phyloP scores from a whole-genome alignment of 75 land plant genomes.

The Larix kaempferi region DNA sequence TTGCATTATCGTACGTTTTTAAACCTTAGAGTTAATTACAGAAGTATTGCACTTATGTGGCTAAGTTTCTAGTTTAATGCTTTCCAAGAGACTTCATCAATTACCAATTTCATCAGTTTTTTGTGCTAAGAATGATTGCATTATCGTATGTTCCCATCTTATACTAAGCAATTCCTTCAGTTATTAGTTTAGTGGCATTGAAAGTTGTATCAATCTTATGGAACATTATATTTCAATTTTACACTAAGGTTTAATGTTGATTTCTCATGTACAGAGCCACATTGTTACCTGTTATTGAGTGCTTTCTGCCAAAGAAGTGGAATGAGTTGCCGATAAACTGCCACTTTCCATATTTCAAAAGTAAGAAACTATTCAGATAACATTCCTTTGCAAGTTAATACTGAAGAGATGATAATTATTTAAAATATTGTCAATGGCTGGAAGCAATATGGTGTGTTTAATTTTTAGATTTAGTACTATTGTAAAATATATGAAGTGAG shows the following conservation, averaged over 20 bases:
- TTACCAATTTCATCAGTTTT: too few relatives aligned
- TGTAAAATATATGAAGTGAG: too few relatives aligned
- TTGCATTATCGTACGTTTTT: slow-evolving; percentile 82
- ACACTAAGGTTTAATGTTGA: not conserved
- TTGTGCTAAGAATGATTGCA: too few relatives aligned
- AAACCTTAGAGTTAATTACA: not conserved
- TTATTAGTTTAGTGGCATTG: not conserved
- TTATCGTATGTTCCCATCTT: not conserved
- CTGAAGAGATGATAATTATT: too few relatives aligned
- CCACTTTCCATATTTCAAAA: slow-evolving; percentile 68
- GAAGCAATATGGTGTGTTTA: too few relatives aligned
- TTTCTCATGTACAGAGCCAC: slow-evolving; percentile 64
- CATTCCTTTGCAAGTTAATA: not conserved
- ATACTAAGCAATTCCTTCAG: not conserved
- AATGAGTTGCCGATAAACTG: slow-evolving; percentile 56
- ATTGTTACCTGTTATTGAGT: slow-evolving; percentile 72
- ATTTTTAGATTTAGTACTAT: too few relatives aligned
- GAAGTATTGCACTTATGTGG: not conserved
- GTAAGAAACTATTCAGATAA: slow-evolving; percentile 26
- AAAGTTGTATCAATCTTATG: not conserved
- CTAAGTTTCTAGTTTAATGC: not conserved
- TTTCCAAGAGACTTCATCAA: too few relatives aligned
- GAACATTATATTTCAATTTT: not conserved
- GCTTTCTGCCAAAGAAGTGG: slow-evolving; percentile 68
- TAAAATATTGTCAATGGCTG: too few relatives aligned